Conservation (phyloP, 176 grass and related monocot genomes). For the Bonia amplexicaulis region DNA sequence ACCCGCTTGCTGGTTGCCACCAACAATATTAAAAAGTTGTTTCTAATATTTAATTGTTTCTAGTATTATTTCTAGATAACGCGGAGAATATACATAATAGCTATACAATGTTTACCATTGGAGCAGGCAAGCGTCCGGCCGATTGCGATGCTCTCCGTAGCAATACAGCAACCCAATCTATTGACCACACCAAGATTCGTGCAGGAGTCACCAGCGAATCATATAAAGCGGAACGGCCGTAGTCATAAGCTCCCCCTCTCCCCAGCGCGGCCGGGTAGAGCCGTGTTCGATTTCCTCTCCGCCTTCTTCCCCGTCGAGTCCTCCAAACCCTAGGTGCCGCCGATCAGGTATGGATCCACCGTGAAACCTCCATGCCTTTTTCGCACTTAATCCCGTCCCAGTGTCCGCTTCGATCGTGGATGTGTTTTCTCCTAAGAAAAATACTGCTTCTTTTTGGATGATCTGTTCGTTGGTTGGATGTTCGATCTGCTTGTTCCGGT, state of each 20-base stretch:
- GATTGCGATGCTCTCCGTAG: too few relatives aligned
- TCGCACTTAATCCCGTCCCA: not conserved
- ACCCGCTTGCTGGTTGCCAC: too few relatives aligned
- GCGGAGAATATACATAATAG: too few relatives aligned
- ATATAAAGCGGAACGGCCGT: not conserved
- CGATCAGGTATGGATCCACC: constrained; percentile 8
- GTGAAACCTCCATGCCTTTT: not conserved
- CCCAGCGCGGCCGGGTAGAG: not conserved
- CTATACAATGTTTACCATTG: too few relatives aligned
- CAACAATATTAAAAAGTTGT: too few relatives aligned
- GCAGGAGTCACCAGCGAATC: not conserved
- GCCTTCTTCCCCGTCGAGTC: not conserved
- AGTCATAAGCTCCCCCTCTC: not conserved
- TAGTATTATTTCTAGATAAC: too few relatives aligned
- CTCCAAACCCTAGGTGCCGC: constrained; percentile 1
- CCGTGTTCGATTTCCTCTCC: not conserved
- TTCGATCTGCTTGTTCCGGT: not conserved
- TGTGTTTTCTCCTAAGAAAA: not conserved
- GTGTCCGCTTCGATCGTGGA: not conserved
- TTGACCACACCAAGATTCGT: not conserved
- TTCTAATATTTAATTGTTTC: too few relatives aligned
- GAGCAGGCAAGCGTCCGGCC: too few relatives aligned
- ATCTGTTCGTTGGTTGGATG: not conserved
- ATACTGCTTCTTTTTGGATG: not conserved
- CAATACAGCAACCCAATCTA: not conserved